Evolutionary conservation across 495 filamentous ascomycete species (phyloP), one percentile per base, ranked within the genome.

Genomic region (Tricharina praecox): DNA sequence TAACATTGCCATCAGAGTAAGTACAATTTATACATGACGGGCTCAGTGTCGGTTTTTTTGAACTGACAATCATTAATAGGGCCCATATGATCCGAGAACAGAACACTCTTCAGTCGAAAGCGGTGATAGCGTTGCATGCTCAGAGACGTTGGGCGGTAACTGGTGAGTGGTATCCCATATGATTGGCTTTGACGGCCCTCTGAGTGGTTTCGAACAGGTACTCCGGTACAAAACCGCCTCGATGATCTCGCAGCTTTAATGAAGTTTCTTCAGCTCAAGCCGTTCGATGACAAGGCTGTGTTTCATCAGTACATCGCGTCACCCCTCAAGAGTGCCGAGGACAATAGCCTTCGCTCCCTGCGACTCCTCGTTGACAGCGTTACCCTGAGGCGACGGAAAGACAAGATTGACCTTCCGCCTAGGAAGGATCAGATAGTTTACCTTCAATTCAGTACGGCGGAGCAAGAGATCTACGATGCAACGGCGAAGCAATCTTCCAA

Each of bases 111-210:
- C 79, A 85, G 43, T 87, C 83, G 9, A 81, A 85, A 58, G 79
- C 82, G 1, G 78, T 88, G n/a, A 81, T 85, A 53, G 70, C 75
- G n/a, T 68, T 97, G 9, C 70, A 79, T 42, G 81, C 85, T 3
- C 72, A 82, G 54, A 76, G 90, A 20, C 77, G 86, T 15, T 97
- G 90, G 90, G 87, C 90, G 1, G 85, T 97, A 7, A 96, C 90
- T 2, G 87, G 88, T 37, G 5, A 18, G 34, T 9, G n/a, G n/a
- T n/a, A n/a, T n/a, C n/a, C n/a, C n/a, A n/a, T n/a, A n/a, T n/a
- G n/a, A n/a, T n/a, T n/a, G n/a, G n/a, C n/a, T n/a, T n/a, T n/a
- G n/a, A n/a, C n/a, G n/a, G n/a, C n/a, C n/a, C 18, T 5, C 16
- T 37, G 15, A 37, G 9, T 7, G 7, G 9, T 37, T 15, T 37